Evolutionary conservation across 176 grass and related monocot genomes (phyloP).

Genomic region (Musa schizocarpa): DNA sequence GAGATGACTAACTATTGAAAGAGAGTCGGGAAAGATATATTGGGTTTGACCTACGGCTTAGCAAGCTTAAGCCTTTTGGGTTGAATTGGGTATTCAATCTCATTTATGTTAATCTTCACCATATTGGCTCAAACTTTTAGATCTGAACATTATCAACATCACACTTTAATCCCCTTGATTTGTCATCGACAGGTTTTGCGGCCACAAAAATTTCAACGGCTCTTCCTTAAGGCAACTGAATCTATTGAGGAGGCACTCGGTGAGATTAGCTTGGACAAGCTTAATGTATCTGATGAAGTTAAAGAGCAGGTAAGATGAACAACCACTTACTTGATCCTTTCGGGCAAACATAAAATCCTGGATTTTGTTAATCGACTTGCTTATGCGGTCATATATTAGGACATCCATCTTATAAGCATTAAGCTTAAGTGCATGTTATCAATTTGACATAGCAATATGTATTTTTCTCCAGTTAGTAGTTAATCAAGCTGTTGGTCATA

Average conservation of each 20-base stretch:
- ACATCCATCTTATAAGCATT: not conserved
- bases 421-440: too few relatives aligned
- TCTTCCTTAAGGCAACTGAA: slow-evolving; percentile 43
- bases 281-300: slow-evolving; percentile 69
- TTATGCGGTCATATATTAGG: not conserved
- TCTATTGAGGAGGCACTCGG: slow-evolving; percentile 51
- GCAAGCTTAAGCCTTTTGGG: too few relatives aligned
- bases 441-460: too few relatives aligned
- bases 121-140: too few relatives aligned
- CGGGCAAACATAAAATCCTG: not conserved
- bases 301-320: slow-evolving; percentile 56
- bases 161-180: not conserved
- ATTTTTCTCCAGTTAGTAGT: too few relatives aligned
- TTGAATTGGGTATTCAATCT: too few relatives aligned
- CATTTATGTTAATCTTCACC: too few relatives aligned
- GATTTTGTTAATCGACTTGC: not conserved
- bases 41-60: too few relatives aligned
- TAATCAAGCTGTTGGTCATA: too few relatives aligned
- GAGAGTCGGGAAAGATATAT: too few relatives aligned
- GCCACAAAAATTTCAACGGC: slow-evolving; percentile 29
- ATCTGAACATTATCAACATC: too few relatives aligned
- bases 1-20: too few relatives aligned
- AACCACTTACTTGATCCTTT: not conserved
- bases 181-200: slow-evolving; percentile 36
- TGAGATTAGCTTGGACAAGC: slow-evolving; percentile 38